Percentiles rank a stretch among this genome's conserved stretches.
Evolutionary conservation across 495 filamentous ascomycete species (phyloP).

Genomic region (Extremus antarcticus): DNA sequence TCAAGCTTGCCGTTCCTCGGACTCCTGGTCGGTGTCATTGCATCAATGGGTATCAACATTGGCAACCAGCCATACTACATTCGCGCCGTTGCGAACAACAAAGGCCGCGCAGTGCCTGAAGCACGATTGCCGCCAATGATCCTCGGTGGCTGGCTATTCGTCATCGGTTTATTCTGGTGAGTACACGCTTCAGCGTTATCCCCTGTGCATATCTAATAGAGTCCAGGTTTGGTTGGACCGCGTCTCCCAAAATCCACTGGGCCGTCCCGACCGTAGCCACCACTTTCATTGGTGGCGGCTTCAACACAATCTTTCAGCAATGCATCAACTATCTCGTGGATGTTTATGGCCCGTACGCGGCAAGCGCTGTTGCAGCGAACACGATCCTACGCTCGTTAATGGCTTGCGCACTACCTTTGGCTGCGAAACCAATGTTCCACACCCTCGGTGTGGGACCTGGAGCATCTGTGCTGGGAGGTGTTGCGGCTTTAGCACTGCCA

Average conservation of each 20-base stretch:
- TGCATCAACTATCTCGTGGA: conserved; percentile 25
- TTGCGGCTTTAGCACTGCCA: conserved; percentile 17
- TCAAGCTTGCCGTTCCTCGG: conserved; percentile 43
- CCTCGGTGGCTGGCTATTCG: conserved; percentile 24
- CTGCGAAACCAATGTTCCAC: conserved; percentile 20
- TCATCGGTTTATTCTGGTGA: conserved; percentile 26
- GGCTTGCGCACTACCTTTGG: conserved; percentile 18
- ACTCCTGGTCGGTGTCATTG: conserved; percentile 36
- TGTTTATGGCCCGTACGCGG: conserved; percentile 18
- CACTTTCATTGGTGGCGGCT: conserved; percentile 16
- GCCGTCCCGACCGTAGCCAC: conserved; percentile 23
- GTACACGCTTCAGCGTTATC: not conserved
- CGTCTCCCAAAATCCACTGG: conserved; percentile 24
- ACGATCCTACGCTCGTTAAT: conserved; percentile 21
- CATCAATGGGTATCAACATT: conserved; percentile 19
- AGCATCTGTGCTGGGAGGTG: conserved; percentile 14
- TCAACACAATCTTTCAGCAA: conserved; percentile 25
- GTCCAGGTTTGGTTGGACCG: conserved; percentile 25
- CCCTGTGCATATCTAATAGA: not conserved
- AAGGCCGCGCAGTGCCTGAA: conserved; percentile 25
- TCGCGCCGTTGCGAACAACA: conserved; percentile 10
- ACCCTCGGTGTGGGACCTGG: conserved; percentile 18
- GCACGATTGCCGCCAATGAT: conserved; percentile 30
- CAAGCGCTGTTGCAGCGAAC: conserved; percentile 19
- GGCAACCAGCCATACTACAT: conserved; percentile 23